phyloP scores from a whole-genome alignment of 2,329 filamentous ascomycete species.

The Cytospora piceae region DNA sequence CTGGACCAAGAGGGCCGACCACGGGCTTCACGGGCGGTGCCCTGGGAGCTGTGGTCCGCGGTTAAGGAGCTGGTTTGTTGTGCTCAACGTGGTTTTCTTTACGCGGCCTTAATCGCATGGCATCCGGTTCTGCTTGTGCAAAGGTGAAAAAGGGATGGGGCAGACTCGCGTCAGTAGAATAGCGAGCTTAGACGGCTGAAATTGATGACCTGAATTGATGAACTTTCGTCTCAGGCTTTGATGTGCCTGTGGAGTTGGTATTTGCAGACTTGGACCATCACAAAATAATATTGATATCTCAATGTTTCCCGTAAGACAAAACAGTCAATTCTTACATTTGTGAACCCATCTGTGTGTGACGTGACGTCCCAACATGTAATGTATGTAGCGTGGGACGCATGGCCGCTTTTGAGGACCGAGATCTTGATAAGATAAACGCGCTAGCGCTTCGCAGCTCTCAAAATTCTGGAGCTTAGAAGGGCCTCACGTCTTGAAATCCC shows the following conservation, averaged over 20 bases:
- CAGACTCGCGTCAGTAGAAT: constrained; percentile 28
- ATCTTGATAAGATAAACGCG: constrained; percentile 15
- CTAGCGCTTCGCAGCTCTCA: constrained; percentile 26
- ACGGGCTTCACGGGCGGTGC: constrained; percentile 84
- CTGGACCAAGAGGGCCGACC: constrained; percentile 69
- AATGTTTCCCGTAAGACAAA: neutral
- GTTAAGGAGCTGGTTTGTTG: constrained; percentile 44
- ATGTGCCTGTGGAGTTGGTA: neutral
- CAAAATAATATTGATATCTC: neutral
- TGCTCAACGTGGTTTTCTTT: constrained; percentile 23
- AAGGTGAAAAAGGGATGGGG: constrained; percentile 29
- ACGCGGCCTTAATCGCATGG: constrained; percentile 30
- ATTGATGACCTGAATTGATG: constrained; percentile 27
- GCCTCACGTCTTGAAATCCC: neutral
- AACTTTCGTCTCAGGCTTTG: neutral
- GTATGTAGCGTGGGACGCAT: neutral
- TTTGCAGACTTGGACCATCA: neutral
- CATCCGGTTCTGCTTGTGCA: constrained; percentile 28
- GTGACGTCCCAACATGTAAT: neutral
- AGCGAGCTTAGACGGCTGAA: constrained; percentile 29
- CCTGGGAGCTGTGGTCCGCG: constrained; percentile 69
- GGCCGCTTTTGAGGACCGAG: neutral
- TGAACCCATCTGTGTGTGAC: too few species aligned
- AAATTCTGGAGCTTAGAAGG: constrained; percentile 25
- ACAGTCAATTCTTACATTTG: neutral